Base-by-base conservation (phyloP, 2,329 filamentous ascomycete species). In the Pyrenophora tritici-repentis region DNA sequence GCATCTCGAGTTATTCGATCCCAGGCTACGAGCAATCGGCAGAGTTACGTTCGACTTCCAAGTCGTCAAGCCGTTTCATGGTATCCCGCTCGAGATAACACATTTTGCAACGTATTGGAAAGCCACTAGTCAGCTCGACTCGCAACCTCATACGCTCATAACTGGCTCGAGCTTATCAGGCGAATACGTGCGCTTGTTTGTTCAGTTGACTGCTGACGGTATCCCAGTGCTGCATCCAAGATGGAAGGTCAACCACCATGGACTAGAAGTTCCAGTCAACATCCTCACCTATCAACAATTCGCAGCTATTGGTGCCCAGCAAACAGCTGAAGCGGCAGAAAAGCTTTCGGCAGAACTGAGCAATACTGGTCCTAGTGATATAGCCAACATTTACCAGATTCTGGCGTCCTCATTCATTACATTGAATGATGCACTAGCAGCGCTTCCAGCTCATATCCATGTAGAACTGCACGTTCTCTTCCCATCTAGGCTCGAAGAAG, bases 51-150 rank as follows among this genome's bases (percentile, higher is more conserved):
- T 99, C 78, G 89, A 90, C 59, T 96, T 91, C 47, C 92, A 97
- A 70, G 91, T 97, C 20, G 95, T 99, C 72, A 97, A 96, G 68
- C 94, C 94, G 0, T 99, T 97, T 76, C 86, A 87, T 56, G 93
- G 94, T 6, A 88, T 91, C 54, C 91, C 94, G 3, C 79, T 99
- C 17, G 94, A 99, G 73, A 97, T 99, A 54, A 96, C 94, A 1
- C 92, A 97, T 68, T 99, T 97, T 65, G 94, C 96, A 57, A 97
- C 94, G 0, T 99, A 99, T 74, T 99, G 94, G 94, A 99, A 97
- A 75, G 93, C 93, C 0, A 99, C 94, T 1, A 96, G 91, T 66
- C 91, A 96, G 63, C 83, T 94, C 40, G 91, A 96, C 70, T 86
- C 90, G 42, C 89, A 91, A 39, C 88, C 89, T 18, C 94, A 84